phyloP scores from a whole-genome alignment of 208 protist species.

The Phytomonas francai region DNA sequence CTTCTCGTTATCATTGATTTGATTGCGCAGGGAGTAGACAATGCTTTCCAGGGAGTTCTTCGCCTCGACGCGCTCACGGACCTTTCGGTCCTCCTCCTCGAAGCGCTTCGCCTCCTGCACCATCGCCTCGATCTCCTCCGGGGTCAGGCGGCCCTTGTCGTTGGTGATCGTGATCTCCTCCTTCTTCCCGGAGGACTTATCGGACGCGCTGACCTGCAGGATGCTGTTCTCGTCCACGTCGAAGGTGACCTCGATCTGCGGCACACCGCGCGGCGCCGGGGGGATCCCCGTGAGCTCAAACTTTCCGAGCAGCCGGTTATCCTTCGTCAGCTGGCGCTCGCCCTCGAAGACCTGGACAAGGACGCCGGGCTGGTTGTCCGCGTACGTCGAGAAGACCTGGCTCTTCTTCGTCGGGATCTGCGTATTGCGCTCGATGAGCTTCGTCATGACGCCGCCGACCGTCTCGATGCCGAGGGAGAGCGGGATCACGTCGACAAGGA shows the following conservation, averaged over 20 bases:
- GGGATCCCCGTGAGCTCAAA: conserved; percentile 95
- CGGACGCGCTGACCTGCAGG: conserved; percentile 92
- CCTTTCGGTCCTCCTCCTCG: conserved; percentile 86
- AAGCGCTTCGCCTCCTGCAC: conserved; percentile 88
- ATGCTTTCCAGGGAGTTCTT: conserved; percentile 92
- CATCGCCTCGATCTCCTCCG: conserved; percentile 95
- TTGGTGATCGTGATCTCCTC: conserved; percentile 98
- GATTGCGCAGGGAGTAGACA: conserved; percentile 94
- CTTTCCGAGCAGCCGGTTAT: conserved; percentile 92
- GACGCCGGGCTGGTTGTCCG: conserved; percentile 89
- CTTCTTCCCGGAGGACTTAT: conserved; percentile 93
- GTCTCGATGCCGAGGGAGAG: conserved; percentile 93
- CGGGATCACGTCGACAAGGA: conserved; percentile 86
- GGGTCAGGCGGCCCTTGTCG: conserved; percentile 93
- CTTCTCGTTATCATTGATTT: conserved; percentile 91
- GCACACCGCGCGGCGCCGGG: conserved; percentile 91
- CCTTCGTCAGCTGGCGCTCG: conserved; percentile 83
- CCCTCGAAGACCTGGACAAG: conserved; percentile 92
- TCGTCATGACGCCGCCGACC: conserved; percentile 93
- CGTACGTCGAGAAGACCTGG: conserved; percentile 81
- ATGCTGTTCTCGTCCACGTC: conserved; percentile 98
- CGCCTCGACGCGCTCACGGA: conserved; percentile 85
- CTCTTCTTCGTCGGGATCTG: conserved; percentile 78
- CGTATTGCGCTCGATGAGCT: conserved; percentile 83
- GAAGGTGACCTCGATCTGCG: conserved; percentile 97